Conservation (phyloP, 208 protist species). For the Crithidia brevicula region DNA sequence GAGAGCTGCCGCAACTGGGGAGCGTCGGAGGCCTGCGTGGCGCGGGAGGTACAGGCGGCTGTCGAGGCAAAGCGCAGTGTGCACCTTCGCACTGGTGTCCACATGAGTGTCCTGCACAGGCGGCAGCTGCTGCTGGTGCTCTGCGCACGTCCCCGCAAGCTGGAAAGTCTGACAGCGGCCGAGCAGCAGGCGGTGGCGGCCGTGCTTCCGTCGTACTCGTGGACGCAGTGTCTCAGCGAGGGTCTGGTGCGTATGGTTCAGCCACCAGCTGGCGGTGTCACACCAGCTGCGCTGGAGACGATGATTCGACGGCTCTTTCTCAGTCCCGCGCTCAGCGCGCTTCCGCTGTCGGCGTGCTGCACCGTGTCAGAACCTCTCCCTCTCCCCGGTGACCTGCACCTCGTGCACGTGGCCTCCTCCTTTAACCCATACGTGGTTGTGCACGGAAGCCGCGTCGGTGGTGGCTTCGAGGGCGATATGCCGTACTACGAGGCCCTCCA, state of each 20-base stretch:
- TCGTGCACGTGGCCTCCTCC: conserved; percentile 16
- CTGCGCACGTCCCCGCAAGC: conserved; percentile 5
- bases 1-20: conserved; percentile 25
- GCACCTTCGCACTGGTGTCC: conserved; percentile 66
- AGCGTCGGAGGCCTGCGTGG: conserved; percentile 31
- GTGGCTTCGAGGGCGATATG: conserved; percentile 50
- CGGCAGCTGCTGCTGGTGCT: conserved; percentile 27
- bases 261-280: conserved; percentile 2
- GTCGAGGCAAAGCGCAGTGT: conserved; percentile 36
- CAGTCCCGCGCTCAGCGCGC: conserved; percentile 21
- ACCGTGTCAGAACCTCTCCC: neutral
- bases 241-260: conserved; percentile 21
- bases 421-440: conserved; percentile 77
- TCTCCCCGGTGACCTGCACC: conserved; percentile 5
- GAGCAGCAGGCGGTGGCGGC: conserved; percentile 33
- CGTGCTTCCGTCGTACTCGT: neutral
- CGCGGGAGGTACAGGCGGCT: conserved; percentile 30
- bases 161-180: conserved; percentile 13
- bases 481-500: conserved; percentile 39
- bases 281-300: conserved; percentile 8
- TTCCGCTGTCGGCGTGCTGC: conserved; percentile 5
- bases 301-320: conserved; percentile 30
- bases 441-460: conserved; percentile 68
- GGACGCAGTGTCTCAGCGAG: conserved; percentile 12
- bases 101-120: conserved; percentile 59